Percentiles rank a stretch among this genome's conserved stretches.
phyloP scores from a whole-genome alignment of 2,329 filamentous ascomycete genomes.

The Pseudogymnoascus sp. region DNA sequence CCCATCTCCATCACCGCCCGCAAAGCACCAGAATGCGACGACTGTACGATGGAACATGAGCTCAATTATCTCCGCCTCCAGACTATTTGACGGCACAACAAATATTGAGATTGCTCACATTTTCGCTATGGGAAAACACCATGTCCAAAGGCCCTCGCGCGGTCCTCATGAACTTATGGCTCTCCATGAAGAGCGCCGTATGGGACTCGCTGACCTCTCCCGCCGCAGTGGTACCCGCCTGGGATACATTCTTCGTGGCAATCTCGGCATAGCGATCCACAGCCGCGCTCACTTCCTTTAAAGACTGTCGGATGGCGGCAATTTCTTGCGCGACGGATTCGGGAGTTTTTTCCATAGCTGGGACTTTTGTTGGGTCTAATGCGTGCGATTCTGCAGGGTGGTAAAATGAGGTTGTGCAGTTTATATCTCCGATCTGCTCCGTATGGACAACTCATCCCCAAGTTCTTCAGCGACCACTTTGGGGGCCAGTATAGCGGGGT shows the following conservation, averaged over 20 bases:
- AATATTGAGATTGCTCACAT: slow-evolving; percentile 17
- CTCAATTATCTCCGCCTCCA: neutral
- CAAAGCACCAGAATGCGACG: slow-evolving; percentile 17
- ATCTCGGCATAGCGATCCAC: slow-evolving; percentile 18
- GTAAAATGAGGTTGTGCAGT: neutral
- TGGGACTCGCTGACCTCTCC: slow-evolving; percentile 17
- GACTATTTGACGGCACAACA: neutral
- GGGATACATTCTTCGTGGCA: slow-evolving; percentile 15
- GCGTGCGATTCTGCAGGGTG: neutral
- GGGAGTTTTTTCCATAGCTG: slow-evolving; percentile 11
- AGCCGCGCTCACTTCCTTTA: slow-evolving; percentile 17
- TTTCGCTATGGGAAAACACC: slow-evolving; percentile 21
- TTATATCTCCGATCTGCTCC: neutral
- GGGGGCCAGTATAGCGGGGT: slow-evolving; percentile 1
- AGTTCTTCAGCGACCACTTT: neutral
- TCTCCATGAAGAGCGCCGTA: slow-evolving; percentile 11
- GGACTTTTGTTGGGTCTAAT: neutral
- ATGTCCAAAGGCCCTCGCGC: slow-evolving; percentile 21
- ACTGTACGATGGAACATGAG: slow-evolving; percentile 14
- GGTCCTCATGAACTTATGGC: neutral
- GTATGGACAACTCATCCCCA: neutral
- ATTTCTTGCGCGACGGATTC: slow-evolving; percentile 17
- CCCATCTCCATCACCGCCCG: slow-evolving; percentile 21
- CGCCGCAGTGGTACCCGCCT: slow-evolving; percentile 8
- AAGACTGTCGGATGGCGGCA: slow-evolving; percentile 18